These are phyloP conservation scores for Cutaneotrichosporon sp. DNA, from an alignment of 1,284 basidiomycete genomes.

Conservation along the genomic window DNA sequence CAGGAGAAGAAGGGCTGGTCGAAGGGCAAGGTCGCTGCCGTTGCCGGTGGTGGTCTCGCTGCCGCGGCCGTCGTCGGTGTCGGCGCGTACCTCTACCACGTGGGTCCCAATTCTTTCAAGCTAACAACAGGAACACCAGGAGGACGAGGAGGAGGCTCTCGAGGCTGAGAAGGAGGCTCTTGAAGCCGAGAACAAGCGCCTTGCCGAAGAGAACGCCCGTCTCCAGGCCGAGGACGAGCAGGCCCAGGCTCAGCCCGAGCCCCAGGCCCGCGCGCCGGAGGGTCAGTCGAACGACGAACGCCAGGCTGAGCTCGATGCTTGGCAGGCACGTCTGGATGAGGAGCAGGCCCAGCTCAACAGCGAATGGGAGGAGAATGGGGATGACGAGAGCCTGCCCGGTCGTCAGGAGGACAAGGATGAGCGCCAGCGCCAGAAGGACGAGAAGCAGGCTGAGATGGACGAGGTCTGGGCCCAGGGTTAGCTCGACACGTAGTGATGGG, in stretches of 20 bases:
- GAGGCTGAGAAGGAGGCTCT: slow-evolving; percentile 4
- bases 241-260: slow-evolving; percentile 2
- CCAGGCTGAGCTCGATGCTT: not conserved
- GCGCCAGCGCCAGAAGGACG: not conserved
- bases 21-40: slow-evolving; percentile 18
- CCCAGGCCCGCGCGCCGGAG: not conserved
- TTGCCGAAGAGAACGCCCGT: not conserved
- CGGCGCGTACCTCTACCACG: slow-evolving; percentile 17
- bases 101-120: slow-evolving; percentile 9
- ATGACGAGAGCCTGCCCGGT: not conserved
- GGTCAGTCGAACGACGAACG: slow-evolving; percentile 11
- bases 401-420: slow-evolving; percentile 7
- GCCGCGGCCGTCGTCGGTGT: slow-evolving; percentile 11
- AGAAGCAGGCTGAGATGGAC: slow-evolving; percentile 3
- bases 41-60: slow-evolving; percentile 9
- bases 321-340: slow-evolving; percentile 5
- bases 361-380: slow-evolving; percentile 4
- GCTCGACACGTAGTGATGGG: not conserved
- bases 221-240: not conserved
- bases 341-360: slow-evolving; percentile 2
- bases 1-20: slow-evolving; percentile 15
- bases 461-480: not conserved
- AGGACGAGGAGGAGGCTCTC: slow-evolving; percentile 8
- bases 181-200: slow-evolving; percentile 4
- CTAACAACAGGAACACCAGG: slow-evolving; percentile 4